Evolutionary conservation across 805 yeast species (phyloP).

Genomic region (Candida ulmi): DNA sequence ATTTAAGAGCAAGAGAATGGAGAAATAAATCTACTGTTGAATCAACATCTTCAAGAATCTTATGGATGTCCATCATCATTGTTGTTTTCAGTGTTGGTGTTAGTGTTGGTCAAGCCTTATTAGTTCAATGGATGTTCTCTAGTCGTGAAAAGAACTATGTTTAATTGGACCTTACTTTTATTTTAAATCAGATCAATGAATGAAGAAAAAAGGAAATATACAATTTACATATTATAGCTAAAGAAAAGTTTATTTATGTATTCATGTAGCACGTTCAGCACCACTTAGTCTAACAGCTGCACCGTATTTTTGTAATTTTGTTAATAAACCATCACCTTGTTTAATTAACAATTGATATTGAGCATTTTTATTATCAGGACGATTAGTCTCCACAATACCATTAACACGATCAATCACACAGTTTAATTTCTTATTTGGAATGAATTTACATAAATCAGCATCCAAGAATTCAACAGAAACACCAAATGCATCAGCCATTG

Average conservation of each 20-base stretch:
- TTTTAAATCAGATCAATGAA: too few relatives aligned
- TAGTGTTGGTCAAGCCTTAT: slow-evolving; percentile 71
- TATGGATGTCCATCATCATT: slow-evolving; percentile 69
- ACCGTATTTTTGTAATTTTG: slow-evolving; percentile 93
- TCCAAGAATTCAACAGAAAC: slow-evolving; percentile 87
- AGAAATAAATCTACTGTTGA: slow-evolving; percentile 91
- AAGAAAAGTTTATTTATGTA: neutral
- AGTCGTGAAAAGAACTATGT: slow-evolving; percentile 36
- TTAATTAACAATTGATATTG: slow-evolving; percentile 86
- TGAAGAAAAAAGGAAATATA: neutral
- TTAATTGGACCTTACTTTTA: slow-evolving; percentile 9
- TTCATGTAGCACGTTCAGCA: slow-evolving; percentile 54
- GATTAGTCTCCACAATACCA: slow-evolving; percentile 90
- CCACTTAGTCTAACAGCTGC: slow-evolving; percentile 96
- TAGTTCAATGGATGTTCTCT: slow-evolving; percentile 77
- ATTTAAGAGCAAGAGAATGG: slow-evolving; percentile 93
- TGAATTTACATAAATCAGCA: slow-evolving; percentile 78
- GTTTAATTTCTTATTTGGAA: slow-evolving; percentile 88
- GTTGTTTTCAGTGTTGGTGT: slow-evolving; percentile 70
- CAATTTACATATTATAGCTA: neutral
- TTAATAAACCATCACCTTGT: slow-evolving; percentile 87
- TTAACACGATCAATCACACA: slow-evolving; percentile 95
- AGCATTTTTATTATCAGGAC: slow-evolving; percentile 93
- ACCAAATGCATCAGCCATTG: slow-evolving; percentile 93
- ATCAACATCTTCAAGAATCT: slow-evolving; percentile 72